Conservation (phyloP, 2,329 filamentous ascomycete species). For the Aspergillus tubingensis region DNA sequence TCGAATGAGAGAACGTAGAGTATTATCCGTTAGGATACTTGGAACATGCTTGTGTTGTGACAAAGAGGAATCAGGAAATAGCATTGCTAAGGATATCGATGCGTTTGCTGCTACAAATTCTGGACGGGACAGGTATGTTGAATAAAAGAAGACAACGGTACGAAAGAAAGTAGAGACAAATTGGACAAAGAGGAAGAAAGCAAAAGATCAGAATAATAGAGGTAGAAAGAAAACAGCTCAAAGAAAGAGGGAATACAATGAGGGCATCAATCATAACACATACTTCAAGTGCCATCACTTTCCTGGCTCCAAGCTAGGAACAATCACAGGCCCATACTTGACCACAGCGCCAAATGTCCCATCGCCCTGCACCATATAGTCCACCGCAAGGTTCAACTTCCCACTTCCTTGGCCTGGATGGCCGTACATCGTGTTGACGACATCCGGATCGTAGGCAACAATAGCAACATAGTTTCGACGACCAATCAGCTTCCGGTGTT, state of each 20-base stretch:
- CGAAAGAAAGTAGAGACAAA: background rate
- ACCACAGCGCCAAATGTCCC: slow-evolving; percentile 77
- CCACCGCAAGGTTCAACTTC: slow-evolving; percentile 83
- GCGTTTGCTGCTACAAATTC: background rate
- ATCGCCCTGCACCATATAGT: slow-evolving; percentile 96
- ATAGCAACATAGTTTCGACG: slow-evolving; percentile 89
- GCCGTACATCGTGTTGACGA: slow-evolving; percentile 55
- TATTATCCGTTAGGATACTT: background rate
- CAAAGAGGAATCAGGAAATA: background rate
- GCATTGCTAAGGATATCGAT: background rate
- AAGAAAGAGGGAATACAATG: too few relatives aligned
- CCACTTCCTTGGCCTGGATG: slow-evolving; percentile 31
- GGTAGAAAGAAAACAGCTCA: background rate
- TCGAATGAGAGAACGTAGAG: background rate
- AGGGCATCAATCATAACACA: background rate
- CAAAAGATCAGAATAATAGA: slow-evolving; percentile 4
- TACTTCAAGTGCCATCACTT: slow-evolving; percentile 43
- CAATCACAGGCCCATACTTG: slow-evolving; percentile 95
- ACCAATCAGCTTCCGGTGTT: slow-evolving; percentile 90
- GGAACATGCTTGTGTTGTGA: too few relatives aligned
- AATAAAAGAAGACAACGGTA: background rate
- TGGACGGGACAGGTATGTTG: background rate
- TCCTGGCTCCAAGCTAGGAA: slow-evolving; percentile 80
- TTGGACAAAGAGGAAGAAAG: background rate
- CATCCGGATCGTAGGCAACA: slow-evolving; percentile 90